Conservation (phyloP, 345 rosid genomes). For the Durio zibethinus region DNA sequence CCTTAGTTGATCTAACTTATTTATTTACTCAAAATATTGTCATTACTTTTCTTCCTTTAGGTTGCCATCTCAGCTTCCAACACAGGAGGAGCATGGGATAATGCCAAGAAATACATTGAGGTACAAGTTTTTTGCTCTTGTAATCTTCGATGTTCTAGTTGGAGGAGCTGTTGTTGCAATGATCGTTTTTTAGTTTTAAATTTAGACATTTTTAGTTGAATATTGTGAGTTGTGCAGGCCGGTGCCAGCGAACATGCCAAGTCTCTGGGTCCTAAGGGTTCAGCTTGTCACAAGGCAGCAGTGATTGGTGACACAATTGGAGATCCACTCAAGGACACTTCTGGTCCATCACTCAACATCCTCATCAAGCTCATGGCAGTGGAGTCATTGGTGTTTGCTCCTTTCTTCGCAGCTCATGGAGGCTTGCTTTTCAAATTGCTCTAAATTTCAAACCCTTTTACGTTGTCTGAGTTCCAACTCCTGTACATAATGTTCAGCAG, state of each 20-base stretch:
- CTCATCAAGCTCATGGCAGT: slow-evolving; percentile 77
- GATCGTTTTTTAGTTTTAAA: no score
- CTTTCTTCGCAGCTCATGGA: slow-evolving; percentile 64
- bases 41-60: slow-evolving; percentile 16
- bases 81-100: slow-evolving; percentile 81
- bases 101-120: slow-evolving; percentile 75
- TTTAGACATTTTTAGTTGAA: no score
- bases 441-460: slow-evolving; percentile 14
- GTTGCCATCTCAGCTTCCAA: slow-evolving; percentile 75
- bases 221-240: no score
- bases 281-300: slow-evolving; percentile 69
- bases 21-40: background rate
- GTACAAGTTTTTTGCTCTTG: slow-evolving; percentile 18
- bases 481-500: background rate
- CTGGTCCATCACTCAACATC: slow-evolving; percentile 65
- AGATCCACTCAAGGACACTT: slow-evolving; percentile 68
- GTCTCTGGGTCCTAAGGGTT: slow-evolving; percentile 64
- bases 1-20: no score
- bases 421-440: slow-evolving; percentile 55
- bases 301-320: slow-evolving; percentile 70
- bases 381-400: slow-evolving; percentile 64
- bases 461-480: background rate
- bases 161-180: no score
- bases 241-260: slow-evolving; percentile 58
- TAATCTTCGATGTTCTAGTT: no score